phyloP scores from a whole-genome alignment of 768 basidiomycete genomes.

The Boletus sp. region DNA sequence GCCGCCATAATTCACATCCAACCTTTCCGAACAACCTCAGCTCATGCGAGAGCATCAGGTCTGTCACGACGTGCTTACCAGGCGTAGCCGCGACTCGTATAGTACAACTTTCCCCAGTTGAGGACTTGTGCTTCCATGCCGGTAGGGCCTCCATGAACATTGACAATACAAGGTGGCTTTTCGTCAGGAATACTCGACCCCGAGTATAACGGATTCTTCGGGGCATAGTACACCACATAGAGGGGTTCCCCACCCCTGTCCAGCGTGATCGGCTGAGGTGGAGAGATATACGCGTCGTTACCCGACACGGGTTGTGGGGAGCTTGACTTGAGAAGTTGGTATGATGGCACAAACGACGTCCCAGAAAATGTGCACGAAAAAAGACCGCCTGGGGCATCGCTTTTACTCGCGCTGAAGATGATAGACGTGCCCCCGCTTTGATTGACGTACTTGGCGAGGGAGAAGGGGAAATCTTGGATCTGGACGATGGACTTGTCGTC shows the following conservation, averaged over 20 bases:
- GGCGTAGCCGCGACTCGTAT: constrained; percentile 69
- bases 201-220: constrained; percentile 58
- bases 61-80: constrained; percentile 43
- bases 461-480: constrained; percentile 34
- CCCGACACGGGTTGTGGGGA: constrained; percentile 15
- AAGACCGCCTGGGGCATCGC: constrained; percentile 30
- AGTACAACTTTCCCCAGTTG: constrained; percentile 56
- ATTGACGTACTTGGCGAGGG: constrained; percentile 24
- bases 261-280: constrained; percentile 47
- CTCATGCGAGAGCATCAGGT: not conserved
- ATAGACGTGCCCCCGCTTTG: constrained; percentile 21
- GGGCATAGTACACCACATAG: constrained; percentile 65
- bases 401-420: constrained; percentile 34
- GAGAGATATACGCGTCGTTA: constrained; percentile 39
- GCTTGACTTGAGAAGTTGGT: constrained; percentile 22
- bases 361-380: constrained; percentile 29
- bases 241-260: constrained; percentile 37
- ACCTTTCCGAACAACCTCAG: constrained; percentile 32
- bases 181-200: constrained; percentile 47
- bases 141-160: constrained; percentile 75
- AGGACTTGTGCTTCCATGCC: constrained; percentile 43
- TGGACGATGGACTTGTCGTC: constrained; percentile 24
- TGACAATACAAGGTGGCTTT: constrained; percentile 64
- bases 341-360: constrained; percentile 22
- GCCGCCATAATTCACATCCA: constrained; percentile 77